Base-by-base conservation (phyloP, 2,329 filamentous ascomycete genomes). In the Ophiostoma australiae region DNA sequence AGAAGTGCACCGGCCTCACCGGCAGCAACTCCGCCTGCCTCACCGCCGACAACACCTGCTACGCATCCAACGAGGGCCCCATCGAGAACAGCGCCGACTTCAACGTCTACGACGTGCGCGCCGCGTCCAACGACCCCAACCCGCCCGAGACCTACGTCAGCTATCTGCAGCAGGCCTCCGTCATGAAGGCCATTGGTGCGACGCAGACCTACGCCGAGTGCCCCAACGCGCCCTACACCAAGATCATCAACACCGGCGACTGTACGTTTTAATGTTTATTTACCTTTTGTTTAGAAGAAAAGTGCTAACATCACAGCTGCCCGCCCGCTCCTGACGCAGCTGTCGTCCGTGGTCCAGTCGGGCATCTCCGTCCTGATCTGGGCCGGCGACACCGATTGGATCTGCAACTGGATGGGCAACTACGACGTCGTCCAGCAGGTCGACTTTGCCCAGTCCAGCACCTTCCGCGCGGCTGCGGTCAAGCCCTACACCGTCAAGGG, bases 351-450 rank as follows among this genome's bases (percentile, higher is more conserved):
- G 15, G 44, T 48, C 44, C 44, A 48, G 44, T 48, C 44, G 17
- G 44, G 44, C 44, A 48, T 48, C 11, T n/a, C 44, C 20, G 44
- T 48, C 7, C 44, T 48, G 17, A 48, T 48, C 44, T 48, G 44
- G 44, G 44, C 44, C 44, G 44, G 44, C 20, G 44, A 48, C 20
- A 48, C 44, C 44, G 44, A 48, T 17, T 48, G 44, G 44, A 48
- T 48, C 44, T 48, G 44, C 44, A 48, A 48, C 44, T 48, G 44
- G 44, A 48, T 48, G 44, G 44, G 44, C 44, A 48, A 48, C 44
- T 48, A 48, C 44, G 44, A 48, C 20, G 44, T 48, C 20, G 44
- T 48, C 8, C 44, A 48, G 44, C 44, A n/a, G 44, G 44, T 48
- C 11, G 44, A 48, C 44, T 48, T 48, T 48, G 44, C 44, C 17